phyloP scores from a whole-genome alignment of 1,284 basidiomycete species.

The Ustilago shanxiensis region DNA sequence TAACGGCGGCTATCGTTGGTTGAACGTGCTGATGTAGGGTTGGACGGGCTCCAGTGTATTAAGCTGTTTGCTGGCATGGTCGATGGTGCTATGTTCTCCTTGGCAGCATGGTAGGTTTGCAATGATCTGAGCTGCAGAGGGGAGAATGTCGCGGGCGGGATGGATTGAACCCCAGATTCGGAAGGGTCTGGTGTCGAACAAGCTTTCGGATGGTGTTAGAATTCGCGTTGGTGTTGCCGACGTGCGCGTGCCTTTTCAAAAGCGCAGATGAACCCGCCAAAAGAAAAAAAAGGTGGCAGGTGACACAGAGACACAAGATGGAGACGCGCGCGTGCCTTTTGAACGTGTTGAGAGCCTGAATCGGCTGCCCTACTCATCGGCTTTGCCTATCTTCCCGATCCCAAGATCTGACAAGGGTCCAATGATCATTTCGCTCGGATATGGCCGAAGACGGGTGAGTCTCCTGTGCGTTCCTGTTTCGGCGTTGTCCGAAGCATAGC shows the following conservation, averaged over 20 bases:
- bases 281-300: constrained; percentile 15
- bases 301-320: constrained; percentile 7
- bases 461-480: background rate
- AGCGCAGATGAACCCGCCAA: background rate
- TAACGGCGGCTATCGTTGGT: background rate
- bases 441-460: constrained; percentile 7
- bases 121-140: no score
- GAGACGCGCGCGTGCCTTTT: constrained; percentile 7
- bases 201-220: constrained; percentile 34
- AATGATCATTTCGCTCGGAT: background rate
- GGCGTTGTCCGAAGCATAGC: constrained; percentile 24
- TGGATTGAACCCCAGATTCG: background rate
- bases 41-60: background rate
- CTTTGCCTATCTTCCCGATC: background rate
- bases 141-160: constrained; percentile 4
- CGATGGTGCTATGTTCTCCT: background rate
- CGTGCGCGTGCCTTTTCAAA: constrained; percentile 7
- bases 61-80: constrained; percentile 14
- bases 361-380: constrained; percentile 8
- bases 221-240: constrained; percentile 18
- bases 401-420: background rate
- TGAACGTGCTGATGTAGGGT: background rate
- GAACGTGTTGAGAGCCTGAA: constrained; percentile 24
- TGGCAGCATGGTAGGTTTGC: background rate
- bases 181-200: constrained; percentile 1